Evolutionary conservation across 768 basidiomycete genomes (phyloP).

Genomic region (Leucocoprinus sp.): DNA sequence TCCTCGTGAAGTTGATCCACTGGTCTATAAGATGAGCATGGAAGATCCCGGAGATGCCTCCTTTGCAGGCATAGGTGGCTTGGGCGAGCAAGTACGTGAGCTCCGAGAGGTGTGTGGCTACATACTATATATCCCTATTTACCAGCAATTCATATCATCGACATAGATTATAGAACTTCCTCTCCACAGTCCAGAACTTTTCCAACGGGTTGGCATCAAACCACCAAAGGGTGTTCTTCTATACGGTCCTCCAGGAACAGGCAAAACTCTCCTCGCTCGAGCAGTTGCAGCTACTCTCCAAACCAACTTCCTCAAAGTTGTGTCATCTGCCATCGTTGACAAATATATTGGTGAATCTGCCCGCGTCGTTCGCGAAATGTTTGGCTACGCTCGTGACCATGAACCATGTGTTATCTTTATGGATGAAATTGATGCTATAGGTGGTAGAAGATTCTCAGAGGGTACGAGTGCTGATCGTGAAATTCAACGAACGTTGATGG

Average conservation of each 20-base stretch:
- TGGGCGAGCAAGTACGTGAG: conserved; percentile 94
- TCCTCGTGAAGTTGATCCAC: conserved; percentile 93
- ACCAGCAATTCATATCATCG: not conserved
- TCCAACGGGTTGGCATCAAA: conserved; percentile 90
- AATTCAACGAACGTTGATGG: conserved; percentile 98
- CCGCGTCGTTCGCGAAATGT: conserved; percentile 96
- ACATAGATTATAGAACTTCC: conserved; percentile 90
- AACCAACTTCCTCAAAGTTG: conserved; percentile 98
- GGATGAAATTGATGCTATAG: conserved; percentile 98
- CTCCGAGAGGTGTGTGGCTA: conserved; percentile 68
- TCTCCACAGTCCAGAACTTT: conserved; percentile 88
- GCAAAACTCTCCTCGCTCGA: conserved; percentile 90
- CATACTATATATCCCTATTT: not conserved
- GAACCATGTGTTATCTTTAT: conserved; percentile 99
- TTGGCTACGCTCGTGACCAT: conserved; percentile 94
- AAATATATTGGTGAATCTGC: conserved; percentile 99
- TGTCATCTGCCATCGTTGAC: conserved; percentile 95
- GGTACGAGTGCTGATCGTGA: conserved; percentile 98
- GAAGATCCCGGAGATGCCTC: conserved; percentile 95
- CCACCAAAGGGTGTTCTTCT: conserved; percentile 95
- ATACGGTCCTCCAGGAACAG: conserved; percentile 95
- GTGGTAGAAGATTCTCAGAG: conserved; percentile 80
- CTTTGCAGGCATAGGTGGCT: conserved; percentile 94
- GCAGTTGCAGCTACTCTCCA: conserved; percentile 93
- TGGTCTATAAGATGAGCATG: conserved; percentile 99